A percentile compares a stretch with the other conserved stretches of the same genome.
Conservation (phyloP, 2,329 filamentous ascomycete species). For the Venturia pyrina region DNA sequence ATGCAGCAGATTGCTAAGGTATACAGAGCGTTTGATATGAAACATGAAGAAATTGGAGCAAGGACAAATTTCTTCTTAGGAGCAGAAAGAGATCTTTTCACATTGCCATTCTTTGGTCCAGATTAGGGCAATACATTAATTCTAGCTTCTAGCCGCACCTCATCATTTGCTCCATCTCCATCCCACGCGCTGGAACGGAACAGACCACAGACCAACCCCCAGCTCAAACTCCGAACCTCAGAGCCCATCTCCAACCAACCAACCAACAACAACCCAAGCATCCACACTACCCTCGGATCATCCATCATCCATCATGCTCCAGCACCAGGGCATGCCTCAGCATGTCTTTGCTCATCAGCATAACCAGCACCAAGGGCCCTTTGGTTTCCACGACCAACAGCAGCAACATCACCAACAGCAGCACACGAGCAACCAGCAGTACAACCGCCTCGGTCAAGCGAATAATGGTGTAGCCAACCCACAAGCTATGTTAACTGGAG, state of each 20-base stretch:
- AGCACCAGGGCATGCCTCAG: conserved; percentile 2
- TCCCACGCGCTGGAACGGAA: neutral
- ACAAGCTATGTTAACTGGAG: neutral
- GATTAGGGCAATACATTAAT: too few relatives aligned
- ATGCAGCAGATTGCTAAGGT: neutral
- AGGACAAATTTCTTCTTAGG: neutral
- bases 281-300: neutral
- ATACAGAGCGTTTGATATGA: neutral
- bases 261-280: neutral
- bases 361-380: conserved; percentile 25
- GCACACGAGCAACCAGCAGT: conserved; percentile 17
- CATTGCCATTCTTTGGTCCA: neutral
- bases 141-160: too few relatives aligned
- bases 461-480: conserved; percentile 4
- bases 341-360: conserved; percentile 6
- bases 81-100: neutral
- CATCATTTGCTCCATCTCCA: too few relatives aligned
- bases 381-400: conserved; percentile 25
- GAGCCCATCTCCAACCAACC: neutral
- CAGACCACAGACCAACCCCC: too few relatives aligned
- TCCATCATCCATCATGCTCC: neutral
- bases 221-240: neutral
- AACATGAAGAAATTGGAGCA: neutral
- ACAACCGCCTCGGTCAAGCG: conserved; percentile 1
- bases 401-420: conserved; percentile 32